Evolutionary conservation across 176 grass and related monocot species (phyloP).

Genomic region (Eremochloa ophiuroides): DNA sequence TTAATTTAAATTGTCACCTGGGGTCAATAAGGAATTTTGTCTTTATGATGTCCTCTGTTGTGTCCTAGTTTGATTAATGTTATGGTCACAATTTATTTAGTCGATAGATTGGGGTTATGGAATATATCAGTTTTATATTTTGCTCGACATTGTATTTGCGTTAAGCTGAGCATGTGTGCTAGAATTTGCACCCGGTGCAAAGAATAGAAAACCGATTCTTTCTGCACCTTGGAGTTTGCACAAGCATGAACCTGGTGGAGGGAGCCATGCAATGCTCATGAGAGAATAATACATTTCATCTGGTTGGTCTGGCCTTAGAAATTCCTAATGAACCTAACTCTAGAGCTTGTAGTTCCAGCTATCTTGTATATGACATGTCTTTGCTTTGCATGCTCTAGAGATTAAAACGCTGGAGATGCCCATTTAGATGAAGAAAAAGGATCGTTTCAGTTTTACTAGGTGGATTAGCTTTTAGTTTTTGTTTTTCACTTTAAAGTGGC

Average conservation of each 20-base stretch:
- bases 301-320: background rate
- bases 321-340: background rate
- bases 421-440: background rate
- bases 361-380: background rate
- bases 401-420: background rate
- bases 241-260: background rate
- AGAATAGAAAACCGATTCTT: background rate
- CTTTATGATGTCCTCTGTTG: background rate
- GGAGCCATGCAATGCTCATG: background rate
- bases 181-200: background rate
- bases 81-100: background rate
- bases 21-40: background rate
- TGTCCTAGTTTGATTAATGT: background rate
- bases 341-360: background rate
- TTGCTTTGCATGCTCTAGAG: background rate
- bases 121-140: background rate
- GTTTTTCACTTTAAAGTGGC: background rate
- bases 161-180: background rate
- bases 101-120: background rate
- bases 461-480: background rate
- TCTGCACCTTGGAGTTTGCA: background rate
- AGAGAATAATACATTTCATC: background rate
- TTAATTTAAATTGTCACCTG: background rate
- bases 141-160: background rate
- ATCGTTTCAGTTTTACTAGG: background rate